These are phyloP conservation scores for Beauveria scarabaeidicola DNA, from an alignment of 2,329 filamentous ascomycete species.

Conservation along the genomic window DNA sequence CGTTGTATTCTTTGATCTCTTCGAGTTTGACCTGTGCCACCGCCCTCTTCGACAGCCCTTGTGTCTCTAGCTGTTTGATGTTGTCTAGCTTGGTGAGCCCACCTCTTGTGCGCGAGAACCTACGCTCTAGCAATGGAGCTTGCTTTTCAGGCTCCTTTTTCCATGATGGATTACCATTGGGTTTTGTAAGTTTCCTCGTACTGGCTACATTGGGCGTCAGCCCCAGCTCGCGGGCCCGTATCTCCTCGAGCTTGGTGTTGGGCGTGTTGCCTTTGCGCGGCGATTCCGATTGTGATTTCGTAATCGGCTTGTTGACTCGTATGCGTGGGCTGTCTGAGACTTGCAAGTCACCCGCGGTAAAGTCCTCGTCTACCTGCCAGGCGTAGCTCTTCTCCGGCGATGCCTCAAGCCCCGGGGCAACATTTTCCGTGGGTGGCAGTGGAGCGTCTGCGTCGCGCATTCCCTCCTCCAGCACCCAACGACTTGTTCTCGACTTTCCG, in stretches of 20 bases:
- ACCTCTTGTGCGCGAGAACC: slow-evolving; percentile 19
- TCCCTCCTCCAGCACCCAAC: slow-evolving; percentile 12
- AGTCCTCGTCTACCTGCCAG: slow-evolving; percentile 50
- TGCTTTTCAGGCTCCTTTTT: slow-evolving; percentile 25
- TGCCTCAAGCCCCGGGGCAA: background rate
- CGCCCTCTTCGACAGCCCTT: slow-evolving; percentile 36
- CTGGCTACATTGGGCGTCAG: slow-evolving; percentile 8
- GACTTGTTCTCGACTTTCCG: slow-evolving; percentile 13
- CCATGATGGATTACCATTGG: slow-evolving; percentile 29
- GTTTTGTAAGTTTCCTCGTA: slow-evolving; percentile 17
- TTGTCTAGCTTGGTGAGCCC: slow-evolving; percentile 41
- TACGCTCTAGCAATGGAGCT: slow-evolving; percentile 23
- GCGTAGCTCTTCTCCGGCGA: slow-evolving; percentile 45
- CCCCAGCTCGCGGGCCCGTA: slow-evolving; percentile 29
- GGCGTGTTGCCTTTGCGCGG: slow-evolving; percentile 21
- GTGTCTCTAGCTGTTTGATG: slow-evolving; percentile 35
- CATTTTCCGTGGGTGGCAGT: slow-evolving; percentile 25
- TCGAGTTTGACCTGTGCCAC: slow-evolving; percentile 42
- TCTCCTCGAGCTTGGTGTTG: slow-evolving; percentile 38
- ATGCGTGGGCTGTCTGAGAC: slow-evolving; percentile 49
- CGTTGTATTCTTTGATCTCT: slow-evolving; percentile 44
- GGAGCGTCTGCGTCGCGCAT: slow-evolving; percentile 21
- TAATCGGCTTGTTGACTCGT: slow-evolving; percentile 26
- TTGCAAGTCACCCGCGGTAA: slow-evolving; percentile 48
- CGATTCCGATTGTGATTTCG: slow-evolving; percentile 12